Percentiles rank a stretch among this genome's conserved stretches.
Evolutionary conservation across 371 early-diverging fungal genomes (phyloP).

Genomic region (Mucor racemosus): DNA sequence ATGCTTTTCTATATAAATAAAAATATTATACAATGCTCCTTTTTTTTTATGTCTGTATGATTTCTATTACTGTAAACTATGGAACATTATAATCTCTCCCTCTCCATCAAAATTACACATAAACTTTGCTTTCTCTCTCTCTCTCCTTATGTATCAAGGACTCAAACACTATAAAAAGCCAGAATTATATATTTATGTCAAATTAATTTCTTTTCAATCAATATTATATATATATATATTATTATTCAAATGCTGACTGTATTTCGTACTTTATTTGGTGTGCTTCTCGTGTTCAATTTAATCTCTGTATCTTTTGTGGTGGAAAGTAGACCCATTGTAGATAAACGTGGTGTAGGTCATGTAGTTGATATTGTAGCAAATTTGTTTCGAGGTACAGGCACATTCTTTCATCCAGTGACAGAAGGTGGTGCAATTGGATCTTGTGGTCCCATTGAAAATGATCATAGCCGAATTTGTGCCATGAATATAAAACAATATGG

Average conservation of each 20-base stretch:
- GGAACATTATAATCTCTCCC: neutral
- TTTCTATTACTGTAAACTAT: neutral
- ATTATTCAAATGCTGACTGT: neutral
- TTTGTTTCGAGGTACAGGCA: conserved; percentile 26
- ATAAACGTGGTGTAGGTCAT: conserved; percentile 5
- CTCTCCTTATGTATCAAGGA: neutral
- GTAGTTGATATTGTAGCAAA: conserved; percentile 19
- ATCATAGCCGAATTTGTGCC: conserved; percentile 37
- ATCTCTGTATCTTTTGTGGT: neutral
- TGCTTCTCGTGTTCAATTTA: conserved; percentile 2
- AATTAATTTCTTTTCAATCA: neutral
- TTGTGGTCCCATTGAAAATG: conserved; percentile 28
- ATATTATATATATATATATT: too few species aligned
- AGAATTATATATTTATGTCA: neutral
- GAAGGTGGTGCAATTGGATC: conserved; percentile 36
- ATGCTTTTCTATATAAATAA: neutral
- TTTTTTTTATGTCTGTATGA: neutral
- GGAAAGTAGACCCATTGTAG: neutral
- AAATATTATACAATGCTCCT: neutral
- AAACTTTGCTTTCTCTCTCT: too few species aligned
- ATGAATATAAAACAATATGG: conserved; percentile 30
- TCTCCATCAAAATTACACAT: too few species aligned
- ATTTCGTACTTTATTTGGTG: conserved; percentile 1
- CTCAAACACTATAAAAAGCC: neutral
- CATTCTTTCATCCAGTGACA: conserved; percentile 36